Evolutionary conservation across 2,329 filamentous ascomycete species (phyloP).

Genomic region (Fusarium sp.): DNA sequence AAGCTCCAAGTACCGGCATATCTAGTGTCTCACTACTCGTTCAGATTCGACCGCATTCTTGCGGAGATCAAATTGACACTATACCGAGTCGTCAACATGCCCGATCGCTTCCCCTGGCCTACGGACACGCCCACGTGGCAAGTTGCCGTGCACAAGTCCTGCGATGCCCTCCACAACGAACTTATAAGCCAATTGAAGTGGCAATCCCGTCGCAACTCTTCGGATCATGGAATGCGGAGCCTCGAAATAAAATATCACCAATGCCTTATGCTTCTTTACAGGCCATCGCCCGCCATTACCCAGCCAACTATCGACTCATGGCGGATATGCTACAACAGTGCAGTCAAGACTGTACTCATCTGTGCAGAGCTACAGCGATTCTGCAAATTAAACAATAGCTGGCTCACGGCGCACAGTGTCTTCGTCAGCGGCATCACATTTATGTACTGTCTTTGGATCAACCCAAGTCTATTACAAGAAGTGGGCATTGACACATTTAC

Average conservation of each 20-base stretch:
- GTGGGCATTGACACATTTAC: slow-evolving; percentile 10
- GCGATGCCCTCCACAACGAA: slow-evolving; percentile 24
- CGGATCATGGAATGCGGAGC: slow-evolving; percentile 35
- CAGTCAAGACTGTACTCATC: slow-evolving; percentile 49
- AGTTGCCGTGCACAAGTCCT: slow-evolving; percentile 33
- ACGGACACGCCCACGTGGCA: slow-evolving; percentile 42
- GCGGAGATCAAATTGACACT: slow-evolving; percentile 33
- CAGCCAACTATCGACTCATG: slow-evolving; percentile 43
- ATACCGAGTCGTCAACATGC: slow-evolving; percentile 40
- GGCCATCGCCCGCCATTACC: slow-evolving; percentile 49
- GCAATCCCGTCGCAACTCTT: slow-evolving; percentile 23
- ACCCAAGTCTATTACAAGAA: slow-evolving; percentile 17
- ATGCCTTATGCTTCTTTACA: slow-evolving; percentile 50
- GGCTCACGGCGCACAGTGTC: slow-evolving; percentile 51
- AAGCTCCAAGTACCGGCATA: slow-evolving; percentile 1
- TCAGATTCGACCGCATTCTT: slow-evolving; percentile 27
- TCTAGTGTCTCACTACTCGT: slow-evolving; percentile 23
- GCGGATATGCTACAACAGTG: slow-evolving; percentile 48
- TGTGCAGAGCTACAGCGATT: slow-evolving; percentile 48
- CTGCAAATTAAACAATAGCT: slow-evolving; percentile 49
- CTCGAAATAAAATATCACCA: slow-evolving; percentile 53
- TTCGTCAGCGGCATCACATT: slow-evolving; percentile 52
- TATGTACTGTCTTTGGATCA: slow-evolving; percentile 47
- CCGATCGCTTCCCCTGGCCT: slow-evolving; percentile 46
- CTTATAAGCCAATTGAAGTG: slow-evolving; percentile 18